Evolutionary conservation across 73 alveolate genomes (phyloP).

Genomic region (Paramecium primaurelia): DNA sequence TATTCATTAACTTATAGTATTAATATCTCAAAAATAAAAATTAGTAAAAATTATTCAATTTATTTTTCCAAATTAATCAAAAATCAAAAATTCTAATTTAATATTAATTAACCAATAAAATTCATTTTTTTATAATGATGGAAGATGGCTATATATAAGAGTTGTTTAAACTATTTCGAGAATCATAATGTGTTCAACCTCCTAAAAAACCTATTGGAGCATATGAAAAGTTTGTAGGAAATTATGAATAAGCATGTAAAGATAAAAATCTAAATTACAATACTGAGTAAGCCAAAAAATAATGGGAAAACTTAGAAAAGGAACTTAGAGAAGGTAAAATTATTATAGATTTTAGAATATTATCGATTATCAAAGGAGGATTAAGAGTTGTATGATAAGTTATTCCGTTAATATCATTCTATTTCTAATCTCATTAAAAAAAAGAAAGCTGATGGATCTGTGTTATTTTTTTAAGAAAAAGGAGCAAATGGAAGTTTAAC

Average conservation of each 20-base stretch:
- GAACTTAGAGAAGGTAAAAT: neutral
- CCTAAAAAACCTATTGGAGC: neutral
- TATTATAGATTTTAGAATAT: neutral
- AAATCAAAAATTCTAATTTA: neutral
- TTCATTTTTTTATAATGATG: neutral
- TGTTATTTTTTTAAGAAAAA: neutral
- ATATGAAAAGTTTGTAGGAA: neutral
- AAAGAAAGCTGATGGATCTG: neutral
- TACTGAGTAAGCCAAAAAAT: neutral
- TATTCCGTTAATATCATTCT: neutral
- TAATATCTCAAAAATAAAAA: neutral
- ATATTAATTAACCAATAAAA: constrained; percentile 27
- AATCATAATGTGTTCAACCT: neutral
- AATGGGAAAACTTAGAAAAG: neutral
- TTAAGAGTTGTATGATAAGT: neutral
- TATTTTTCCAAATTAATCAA: neutral
- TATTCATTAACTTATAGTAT: neutral
- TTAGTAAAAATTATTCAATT: neutral
- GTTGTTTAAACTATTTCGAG: neutral
- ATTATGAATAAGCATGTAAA: neutral
- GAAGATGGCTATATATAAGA: neutral
- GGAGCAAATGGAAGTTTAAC: neutral
- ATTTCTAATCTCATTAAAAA: neutral
- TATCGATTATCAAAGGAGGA: neutral
- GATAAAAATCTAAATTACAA: neutral